A percentile compares a stretch with the other conserved stretches of the same genome.
phyloP scores from a whole-genome alignment of 345 rosid species.

The Boechera divaricarpa region DNA sequence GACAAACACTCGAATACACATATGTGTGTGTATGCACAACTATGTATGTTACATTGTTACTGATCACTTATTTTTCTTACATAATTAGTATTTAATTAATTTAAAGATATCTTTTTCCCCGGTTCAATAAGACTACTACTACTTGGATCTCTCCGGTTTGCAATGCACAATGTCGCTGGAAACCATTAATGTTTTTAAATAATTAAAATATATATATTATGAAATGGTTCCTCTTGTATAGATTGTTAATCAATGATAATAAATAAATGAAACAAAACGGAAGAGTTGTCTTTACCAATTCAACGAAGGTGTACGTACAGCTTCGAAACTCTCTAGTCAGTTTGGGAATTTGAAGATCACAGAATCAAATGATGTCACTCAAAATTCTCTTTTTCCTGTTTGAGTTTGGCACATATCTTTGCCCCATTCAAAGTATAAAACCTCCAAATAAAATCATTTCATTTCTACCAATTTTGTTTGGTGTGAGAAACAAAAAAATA shows the following conservation, averaged over 20 bases:
- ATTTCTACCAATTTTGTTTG: slow-evolving; percentile 14
- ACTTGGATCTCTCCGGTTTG: slow-evolving; percentile 31
- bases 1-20: slow-evolving; percentile 48
- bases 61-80: slow-evolving; percentile 14
- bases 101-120: background rate
- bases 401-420: slow-evolving; percentile 40
- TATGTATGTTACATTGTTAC: slow-evolving; percentile 5
- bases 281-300: slow-evolving; percentile 43
- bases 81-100: slow-evolving; percentile 10
- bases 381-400: slow-evolving; percentile 28
- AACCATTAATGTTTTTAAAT: slow-evolving; percentile 27
- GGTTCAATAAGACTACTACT: slow-evolving; percentile 7
- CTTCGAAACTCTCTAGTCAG: slow-evolving; percentile 41
- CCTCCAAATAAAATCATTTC: slow-evolving; percentile 22
- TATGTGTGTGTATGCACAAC: slow-evolving; percentile 40
- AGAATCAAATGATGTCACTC: slow-evolving; percentile 49
- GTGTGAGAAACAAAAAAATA: background rate
- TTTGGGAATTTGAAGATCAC: slow-evolving; percentile 41
- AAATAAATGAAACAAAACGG: slow-evolving; percentile 18
- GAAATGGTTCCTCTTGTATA: slow-evolving; percentile 17
- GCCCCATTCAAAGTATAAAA: slow-evolving; percentile 34
- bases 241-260: slow-evolving; percentile 2
- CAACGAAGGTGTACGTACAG: slow-evolving; percentile 43
- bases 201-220: background rate
- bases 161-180: slow-evolving; percentile 35